Base-by-base conservation (phyloP, 75 land plant genomes). In the Pinus taeda region DNA sequence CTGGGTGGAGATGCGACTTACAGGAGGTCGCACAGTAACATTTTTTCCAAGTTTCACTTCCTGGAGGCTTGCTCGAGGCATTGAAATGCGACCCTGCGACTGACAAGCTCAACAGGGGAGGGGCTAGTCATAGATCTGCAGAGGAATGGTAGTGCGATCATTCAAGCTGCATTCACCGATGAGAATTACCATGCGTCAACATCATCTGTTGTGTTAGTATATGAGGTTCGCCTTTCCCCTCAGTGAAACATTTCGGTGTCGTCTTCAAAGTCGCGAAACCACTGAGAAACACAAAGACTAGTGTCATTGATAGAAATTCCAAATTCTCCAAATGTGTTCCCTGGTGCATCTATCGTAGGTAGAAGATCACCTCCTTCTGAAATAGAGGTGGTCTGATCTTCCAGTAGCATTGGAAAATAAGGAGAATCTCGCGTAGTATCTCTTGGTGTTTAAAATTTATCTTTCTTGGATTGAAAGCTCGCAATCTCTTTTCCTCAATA, bases 161-260 rank as follows among this genome's bases (percentile, higher is more conserved):
- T 26, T 26, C 26, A 26, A 26, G 26, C 26, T 26, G 26, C 26
- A 26, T 26, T 26, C 26, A 26, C 26, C 26, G 26, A 26, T 26
- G 26, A 26, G 26, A 26, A 26, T 26, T 26, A 26, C 57, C 82
- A 86, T 24, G 90, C 82, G 58, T 91, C 98, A 79, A 89, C 88
- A 82, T 97, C 99, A 86, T 97, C 99, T 71, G 99, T 98, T 42
- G 93, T 95, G 49, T 94, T 89, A 55, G 94, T 90, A 85, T 97
- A 97, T 83, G 83, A 62, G 99, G 97, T 86, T 93, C 93, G 93
- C 93, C 73, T 75, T 22, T 88, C 91, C 98, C 96, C 64, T 86
- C 92, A 69, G 93, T 91, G 80, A 91, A 90, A 29, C 78, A 74
- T 15, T 26, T 83, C 81, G 77, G 92, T 89, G 66, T 93, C 96